phyloP scores from a whole-genome alignment of 257 asterid genomes.

The Solanum lycopersicoides region DNA sequence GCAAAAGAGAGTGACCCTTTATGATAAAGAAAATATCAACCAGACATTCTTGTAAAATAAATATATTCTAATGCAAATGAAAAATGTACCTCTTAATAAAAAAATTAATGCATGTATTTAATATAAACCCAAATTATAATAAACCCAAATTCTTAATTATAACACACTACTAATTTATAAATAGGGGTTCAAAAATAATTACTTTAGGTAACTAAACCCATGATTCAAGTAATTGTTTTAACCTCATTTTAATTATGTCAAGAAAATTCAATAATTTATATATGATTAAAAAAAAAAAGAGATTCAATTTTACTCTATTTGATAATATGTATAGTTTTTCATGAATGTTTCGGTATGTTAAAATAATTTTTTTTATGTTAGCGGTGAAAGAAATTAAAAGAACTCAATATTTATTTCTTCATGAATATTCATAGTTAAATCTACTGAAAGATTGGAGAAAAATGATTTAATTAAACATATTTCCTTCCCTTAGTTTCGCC shows the following conservation, averaged over 20 bases:
- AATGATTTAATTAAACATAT: not conserved
- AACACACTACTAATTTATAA: not conserved
- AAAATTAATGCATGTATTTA: not conserved
- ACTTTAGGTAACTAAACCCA: not conserved
- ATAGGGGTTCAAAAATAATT: not conserved
- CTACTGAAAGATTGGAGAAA: not conserved
- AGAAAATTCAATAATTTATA: not conserved
- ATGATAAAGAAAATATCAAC: not conserved
- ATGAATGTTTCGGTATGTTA: fast-evolving
- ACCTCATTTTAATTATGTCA: not conserved
- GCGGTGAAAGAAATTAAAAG: not conserved
- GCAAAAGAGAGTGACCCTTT: not conserved
- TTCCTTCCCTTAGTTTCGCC: not conserved
- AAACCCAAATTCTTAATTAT: not conserved
- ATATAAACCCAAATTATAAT: not conserved
- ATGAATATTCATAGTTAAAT: not conserved
- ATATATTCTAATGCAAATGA: not conserved
- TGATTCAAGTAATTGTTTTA: not conserved
- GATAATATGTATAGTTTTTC: not conserved
- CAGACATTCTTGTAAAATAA: not conserved
- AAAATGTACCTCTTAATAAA: not conserved
- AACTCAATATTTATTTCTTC: not conserved
- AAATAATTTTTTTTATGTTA: not conserved
- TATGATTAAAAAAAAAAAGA: not conserved
- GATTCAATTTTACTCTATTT: not conserved